Base-by-base conservation (phyloP, 768 basidiomycete genomes). In the Trametes cinnabarina region DNA sequence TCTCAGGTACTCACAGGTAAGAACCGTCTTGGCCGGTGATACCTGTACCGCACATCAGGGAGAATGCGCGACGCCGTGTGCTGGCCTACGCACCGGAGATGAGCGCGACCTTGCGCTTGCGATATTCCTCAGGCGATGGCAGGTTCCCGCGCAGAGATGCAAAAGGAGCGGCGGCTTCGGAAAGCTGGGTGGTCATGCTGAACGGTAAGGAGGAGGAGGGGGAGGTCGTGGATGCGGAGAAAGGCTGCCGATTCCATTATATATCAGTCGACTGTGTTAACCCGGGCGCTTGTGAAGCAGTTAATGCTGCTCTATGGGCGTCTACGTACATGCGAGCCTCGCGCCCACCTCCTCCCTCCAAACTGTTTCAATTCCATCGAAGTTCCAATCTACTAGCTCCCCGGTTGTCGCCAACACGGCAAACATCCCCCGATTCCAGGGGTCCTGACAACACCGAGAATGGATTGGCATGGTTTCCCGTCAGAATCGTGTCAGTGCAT, bases 1-100 rank as follows among this genome's bases (percentile, higher is more conserved):
- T 42, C 41, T 39, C 4, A 28, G 23, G 30, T 62, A 75, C 91
- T 71, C 74, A 93, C 86, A 98, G 77, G 72, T 98, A 98, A 3
- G 94, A 96, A 25, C 94, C 94, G 72, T 98, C 94, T 73, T 97
- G 94, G 35, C 94, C 94, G 60, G 94, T 95, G 73, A 97, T 91
- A 71, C 94, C 94, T 95, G 68, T 2, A 3, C 35, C 50, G 54
- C 34, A 56, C 12, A 59, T 50, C 50, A 57, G 40, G 19, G 17
- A 11, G 12, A 57, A 61, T 47, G 52, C 23, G 51, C 46, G 52
- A 56, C 60, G n/a, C 42, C 43, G 51, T n/a, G 50, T 20, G 54
- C 47, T 55, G 40, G 48, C 15, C 22, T 23, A 39, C 37, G 44
- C 68, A 92, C 94, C 94, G 65, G 92, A 92, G 64, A 98, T 90